Evolutionary conservation across 352 stramenopile genomes (phyloP), one percentile per base, ranked within the genome.

Genomic region (Phytophthora macrochlamydospora): DNA sequence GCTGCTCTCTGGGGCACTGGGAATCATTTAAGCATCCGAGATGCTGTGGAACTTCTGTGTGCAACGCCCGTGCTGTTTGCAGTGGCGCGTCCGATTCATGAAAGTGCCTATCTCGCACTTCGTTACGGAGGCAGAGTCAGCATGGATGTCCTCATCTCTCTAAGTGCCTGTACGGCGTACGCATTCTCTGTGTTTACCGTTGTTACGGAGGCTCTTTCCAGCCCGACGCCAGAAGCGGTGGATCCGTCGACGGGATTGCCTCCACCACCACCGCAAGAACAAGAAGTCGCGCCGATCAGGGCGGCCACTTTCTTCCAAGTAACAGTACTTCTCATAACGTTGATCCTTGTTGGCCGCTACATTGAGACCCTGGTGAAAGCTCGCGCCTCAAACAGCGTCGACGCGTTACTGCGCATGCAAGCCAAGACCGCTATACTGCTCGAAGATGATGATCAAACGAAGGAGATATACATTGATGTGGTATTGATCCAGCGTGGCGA

Each of bases 361-460:
- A 87, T 94, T 33, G 84, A 94, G 64, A 87, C 85, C 43, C 76
- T 81, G 24, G 85, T 87, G 24, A 92, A 92, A 62, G 71, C 80
- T 6, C 81, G 75, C 50, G 85, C 86, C 12, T 90, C 86, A 6
- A 86, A 84, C 59, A 92, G 80, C 38, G 71, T 94, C 18, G 81
- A 91, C 46, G 75, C 77, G 28, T 65, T 94, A 33, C 57, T 92
- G 33, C 76, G 79, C 12, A 87, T 92, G 60, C 83, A 94, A 57
- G 80, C 84, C 33, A 92, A 92, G 65, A 95, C 83, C 1, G 97
- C 96, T 9, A 95, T 97, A 40, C 75, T 98, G 56, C 68, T 98
- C 18, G 85, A 92, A 44, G 54, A 69, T 1, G 60, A 71, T 11
- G 66, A 45, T 4, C 56, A 76, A 24, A 24, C 18, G 48, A 82